Percentiles rank a stretch among this genome's conserved stretches.
Evolutionary conservation across 2,329 filamentous ascomycete species (phyloP).

Genomic region (Penicillium fuscoglaucum): DNA sequence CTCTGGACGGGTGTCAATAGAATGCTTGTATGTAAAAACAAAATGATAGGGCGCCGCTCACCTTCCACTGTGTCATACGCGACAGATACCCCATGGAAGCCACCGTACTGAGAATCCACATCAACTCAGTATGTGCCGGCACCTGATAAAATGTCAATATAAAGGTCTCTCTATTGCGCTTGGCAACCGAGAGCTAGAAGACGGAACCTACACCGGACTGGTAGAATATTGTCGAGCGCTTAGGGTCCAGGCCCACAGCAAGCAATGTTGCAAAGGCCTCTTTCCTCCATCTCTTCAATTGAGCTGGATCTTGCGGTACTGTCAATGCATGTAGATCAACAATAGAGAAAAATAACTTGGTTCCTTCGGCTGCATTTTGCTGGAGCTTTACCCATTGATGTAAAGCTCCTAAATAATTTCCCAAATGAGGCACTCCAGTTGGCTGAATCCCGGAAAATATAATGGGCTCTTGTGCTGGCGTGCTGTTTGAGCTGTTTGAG

Average conservation of each 20-base stretch:
- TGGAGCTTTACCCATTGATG: conserved; percentile 84
- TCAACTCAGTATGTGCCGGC: conserved; percentile 79
- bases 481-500: conserved; percentile 13
- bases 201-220: conserved; percentile 66
- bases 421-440: conserved; percentile 88
- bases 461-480: conserved; percentile 41
- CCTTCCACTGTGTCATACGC: conserved; percentile 99
- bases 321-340: conserved; percentile 96
- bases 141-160: conserved; percentile 51
- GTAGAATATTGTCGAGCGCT: conserved; percentile 76
- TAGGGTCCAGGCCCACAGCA: conserved; percentile 78
- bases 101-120: conserved; percentile 94
- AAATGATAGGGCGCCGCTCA: conserved; percentile 36
- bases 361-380: conserved; percentile 55
- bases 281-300: conserved; percentile 64
- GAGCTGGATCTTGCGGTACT: conserved; percentile 63
- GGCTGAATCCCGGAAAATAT: conserved; percentile 98
- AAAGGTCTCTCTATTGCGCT: neutral
- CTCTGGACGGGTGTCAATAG: conserved; percentile 52
- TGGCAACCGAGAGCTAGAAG: neutral
- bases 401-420: conserved; percentile 91
- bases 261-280: conserved; percentile 78
- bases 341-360: conserved; percentile 76
- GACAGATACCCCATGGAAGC: conserved; percentile 91
- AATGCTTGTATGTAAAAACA: neutral